A percentile compares a stretch with the other conserved stretches of the same genome.
Evolutionary conservation across 2,329 filamentous ascomycete species (phyloP).

Genomic region (Penicillium glabrum): DNA sequence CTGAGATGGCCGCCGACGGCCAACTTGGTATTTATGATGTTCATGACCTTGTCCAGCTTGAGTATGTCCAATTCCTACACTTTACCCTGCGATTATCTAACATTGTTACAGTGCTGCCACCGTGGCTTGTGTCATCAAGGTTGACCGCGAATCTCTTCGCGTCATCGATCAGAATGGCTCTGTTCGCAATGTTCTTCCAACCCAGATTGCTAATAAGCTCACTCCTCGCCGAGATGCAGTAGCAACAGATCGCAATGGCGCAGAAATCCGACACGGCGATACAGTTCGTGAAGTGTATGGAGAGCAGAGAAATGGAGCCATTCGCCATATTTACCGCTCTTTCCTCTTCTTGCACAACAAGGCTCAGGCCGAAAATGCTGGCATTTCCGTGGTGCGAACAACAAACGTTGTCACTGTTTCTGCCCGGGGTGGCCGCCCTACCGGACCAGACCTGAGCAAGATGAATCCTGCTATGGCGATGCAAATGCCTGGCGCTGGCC

Average conservation of each 20-base stretch:
- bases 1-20: slow-evolving; percentile 84
- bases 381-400: slow-evolving; percentile 84
- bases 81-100: slow-evolving; percentile 24
- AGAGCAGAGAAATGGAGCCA: slow-evolving; percentile 80
- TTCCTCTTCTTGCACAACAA: slow-evolving; percentile 88
- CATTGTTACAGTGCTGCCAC: slow-evolving; percentile 64
- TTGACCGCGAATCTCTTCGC: slow-evolving; percentile 87
- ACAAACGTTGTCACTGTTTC: slow-evolving; percentile 85
- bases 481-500: slow-evolving; percentile 54
- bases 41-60: slow-evolving; percentile 90
- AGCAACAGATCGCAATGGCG: slow-evolving; percentile 87
- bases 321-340: slow-evolving; percentile 91
- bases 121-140: slow-evolving; percentile 89
- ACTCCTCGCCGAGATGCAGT: slow-evolving; percentile 80
- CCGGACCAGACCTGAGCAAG: slow-evolving; percentile 73
- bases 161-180: slow-evolving; percentile 90
- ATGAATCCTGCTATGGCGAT: slow-evolving; percentile 91
- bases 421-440: slow-evolving; percentile 86
- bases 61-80: slow-evolving; percentile 53
- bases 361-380: slow-evolving; percentile 78
- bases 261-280: slow-evolving; percentile 88
- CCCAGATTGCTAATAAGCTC: slow-evolving; percentile 87
- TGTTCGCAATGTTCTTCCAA: slow-evolving; percentile 77
- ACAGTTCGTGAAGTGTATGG: slow-evolving; percentile 88
- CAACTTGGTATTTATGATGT: slow-evolving; percentile 83